These are phyloP conservation scores for Starmerella ratchasimensis DNA, from an alignment of 805 yeast genomes.

Conservation along the genomic window DNA sequence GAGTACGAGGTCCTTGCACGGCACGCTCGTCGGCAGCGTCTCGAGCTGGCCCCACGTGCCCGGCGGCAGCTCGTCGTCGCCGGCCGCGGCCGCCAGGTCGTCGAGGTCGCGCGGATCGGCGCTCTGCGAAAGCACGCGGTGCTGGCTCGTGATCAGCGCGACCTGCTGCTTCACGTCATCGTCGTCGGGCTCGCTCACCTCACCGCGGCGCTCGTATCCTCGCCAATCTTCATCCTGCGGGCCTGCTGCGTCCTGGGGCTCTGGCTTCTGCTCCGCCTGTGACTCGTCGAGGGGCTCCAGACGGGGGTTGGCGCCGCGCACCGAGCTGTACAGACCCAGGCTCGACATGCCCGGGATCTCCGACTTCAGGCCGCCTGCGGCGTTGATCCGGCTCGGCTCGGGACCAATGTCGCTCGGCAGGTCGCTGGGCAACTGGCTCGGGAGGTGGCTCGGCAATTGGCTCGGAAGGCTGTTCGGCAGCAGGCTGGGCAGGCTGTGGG, in stretches of 20 bases:
- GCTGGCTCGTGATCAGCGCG: conserved; percentile 12
- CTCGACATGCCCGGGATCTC: conserved; percentile 16
- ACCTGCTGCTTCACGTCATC: conserved; percentile 14
- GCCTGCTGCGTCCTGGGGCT: too few species aligned
- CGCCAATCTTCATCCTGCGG: not conserved
- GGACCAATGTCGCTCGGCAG: too few species aligned
- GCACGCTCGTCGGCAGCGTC: conserved; percentile 37
- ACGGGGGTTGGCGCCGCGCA: not conserved
- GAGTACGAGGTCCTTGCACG: conserved; percentile 39
- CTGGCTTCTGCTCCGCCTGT: too few species aligned
- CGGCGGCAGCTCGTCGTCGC: conserved; percentile 28
- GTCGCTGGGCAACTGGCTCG: too few species aligned
- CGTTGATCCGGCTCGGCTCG: too few species aligned
- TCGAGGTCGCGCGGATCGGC: conserved; percentile 20
- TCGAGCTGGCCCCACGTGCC: conserved; percentile 52
- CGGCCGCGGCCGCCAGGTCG: conserved; percentile 7
- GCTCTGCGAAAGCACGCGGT: conserved; percentile 9
- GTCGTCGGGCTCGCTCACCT: conserved; percentile 15
- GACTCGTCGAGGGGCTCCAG: not conserved
- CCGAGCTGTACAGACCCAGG: conserved; percentile 10
- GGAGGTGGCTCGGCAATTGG: too few species aligned
- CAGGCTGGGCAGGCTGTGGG: too few species aligned
- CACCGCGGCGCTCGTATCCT: too few species aligned
- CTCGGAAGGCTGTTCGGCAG: too few species aligned
- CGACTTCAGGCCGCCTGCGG: not conserved